phyloP scores from a whole-genome alignment of 805 yeast species.

The Groenewaldozyma tartarivorans region DNA sequence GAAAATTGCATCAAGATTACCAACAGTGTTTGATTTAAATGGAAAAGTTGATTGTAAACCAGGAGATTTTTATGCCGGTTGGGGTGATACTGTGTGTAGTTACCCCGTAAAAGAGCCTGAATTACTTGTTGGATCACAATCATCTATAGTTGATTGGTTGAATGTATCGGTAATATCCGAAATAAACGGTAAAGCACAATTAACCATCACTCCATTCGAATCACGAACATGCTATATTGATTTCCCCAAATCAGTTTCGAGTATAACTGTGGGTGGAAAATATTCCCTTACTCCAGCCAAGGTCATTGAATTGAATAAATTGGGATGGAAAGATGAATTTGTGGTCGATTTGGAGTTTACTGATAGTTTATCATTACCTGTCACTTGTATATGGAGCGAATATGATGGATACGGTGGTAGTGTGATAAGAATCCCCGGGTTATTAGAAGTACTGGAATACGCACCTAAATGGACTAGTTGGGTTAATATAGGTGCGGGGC shows the following conservation, averaged over 20 bases:
- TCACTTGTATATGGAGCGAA: conserved; percentile 76
- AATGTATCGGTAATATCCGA: not conserved
- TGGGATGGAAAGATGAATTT: conserved; percentile 46
- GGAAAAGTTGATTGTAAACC: not conserved
- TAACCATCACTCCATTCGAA: conserved; percentile 47
- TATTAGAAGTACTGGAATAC: conserved; percentile 57
- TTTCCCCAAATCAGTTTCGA: conserved; percentile 44
- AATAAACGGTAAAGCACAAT: conserved; percentile 40
- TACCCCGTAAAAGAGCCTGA: not conserved
- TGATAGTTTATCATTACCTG: conserved; percentile 30
- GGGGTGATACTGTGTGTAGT: not conserved
- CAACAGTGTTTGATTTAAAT: conserved; percentile 48
- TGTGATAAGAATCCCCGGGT: conserved; percentile 48
- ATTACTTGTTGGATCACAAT: not conserved
- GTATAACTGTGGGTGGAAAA: conserved; percentile 23
- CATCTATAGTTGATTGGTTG: not conserved
- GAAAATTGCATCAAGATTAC: conserved; percentile 47
- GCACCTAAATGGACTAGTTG: conserved; percentile 56
- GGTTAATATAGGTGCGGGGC: conserved; percentile 55
- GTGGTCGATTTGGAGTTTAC: conserved; percentile 31
- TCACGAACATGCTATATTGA: conserved; percentile 56
- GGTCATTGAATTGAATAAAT: conserved; percentile 42
- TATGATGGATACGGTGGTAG: conserved; percentile 29
- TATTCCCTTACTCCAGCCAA: conserved; percentile 48
- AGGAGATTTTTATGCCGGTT: not conserved